Conservation (phyloP, 1,284 basidiomycete species). For the Boletus semigastroideus region DNA sequence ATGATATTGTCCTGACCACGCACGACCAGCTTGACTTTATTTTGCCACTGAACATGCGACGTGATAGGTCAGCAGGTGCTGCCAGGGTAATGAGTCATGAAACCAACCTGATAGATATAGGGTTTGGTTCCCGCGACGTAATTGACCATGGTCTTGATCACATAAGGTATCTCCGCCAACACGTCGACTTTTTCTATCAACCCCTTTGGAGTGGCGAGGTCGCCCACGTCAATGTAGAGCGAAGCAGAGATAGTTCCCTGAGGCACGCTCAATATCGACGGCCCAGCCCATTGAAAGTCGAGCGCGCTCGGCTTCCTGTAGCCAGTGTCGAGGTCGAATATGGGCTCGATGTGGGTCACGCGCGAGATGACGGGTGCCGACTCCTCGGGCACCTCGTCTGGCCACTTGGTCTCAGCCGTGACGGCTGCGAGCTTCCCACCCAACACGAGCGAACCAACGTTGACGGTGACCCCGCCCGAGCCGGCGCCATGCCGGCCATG, state of each 20-base stretch:
- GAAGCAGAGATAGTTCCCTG: constrained; percentile 59
- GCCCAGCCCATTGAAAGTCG: constrained; percentile 78
- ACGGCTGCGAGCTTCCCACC: constrained; percentile 75
- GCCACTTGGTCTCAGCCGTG: constrained; percentile 69
- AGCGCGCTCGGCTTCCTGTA: constrained; percentile 79
- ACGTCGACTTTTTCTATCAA: constrained; percentile 97
- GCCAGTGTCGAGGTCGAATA: constrained; percentile 73
- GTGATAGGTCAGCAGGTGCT: background rate
- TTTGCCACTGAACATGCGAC: constrained; percentile 66
- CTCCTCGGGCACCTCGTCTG: constrained; percentile 52
- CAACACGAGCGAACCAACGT: constrained; percentile 82
- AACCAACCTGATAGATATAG: constrained; percentile 82
- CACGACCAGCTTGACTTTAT: constrained; percentile 69
- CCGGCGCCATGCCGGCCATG: constrained; percentile 75
- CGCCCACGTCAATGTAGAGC: constrained; percentile 58
- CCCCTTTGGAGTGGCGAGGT: constrained; percentile 58
- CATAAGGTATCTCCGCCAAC: constrained; percentile 92
- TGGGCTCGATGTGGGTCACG: constrained; percentile 64
- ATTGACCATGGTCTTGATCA: constrained; percentile 86
- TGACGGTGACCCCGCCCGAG: constrained; percentile 80
- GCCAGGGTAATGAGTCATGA: background rate
- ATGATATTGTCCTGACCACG: constrained; percentile 58
- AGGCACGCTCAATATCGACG: constrained; percentile 52
- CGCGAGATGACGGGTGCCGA: constrained; percentile 59
- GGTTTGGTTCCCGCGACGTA: constrained; percentile 92